Base-by-base conservation (phyloP, 768 basidiomycete genomes). In the Tremella mesenterica region DNA sequence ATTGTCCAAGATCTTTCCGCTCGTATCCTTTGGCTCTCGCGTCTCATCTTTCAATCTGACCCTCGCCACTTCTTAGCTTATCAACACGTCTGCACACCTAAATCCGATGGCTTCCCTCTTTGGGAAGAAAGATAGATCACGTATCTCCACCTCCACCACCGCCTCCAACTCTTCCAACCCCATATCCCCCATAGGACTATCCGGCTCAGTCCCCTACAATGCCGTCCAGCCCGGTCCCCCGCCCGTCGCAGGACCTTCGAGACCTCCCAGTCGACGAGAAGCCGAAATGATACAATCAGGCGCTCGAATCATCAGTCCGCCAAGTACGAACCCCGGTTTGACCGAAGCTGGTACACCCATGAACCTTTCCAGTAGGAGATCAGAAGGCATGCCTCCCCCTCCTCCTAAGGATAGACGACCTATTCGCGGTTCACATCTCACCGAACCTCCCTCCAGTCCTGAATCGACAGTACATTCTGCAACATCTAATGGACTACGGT, bases 321-420 rank as follows among this genome's bases (percentile, higher is more conserved):
- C 65, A 16, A 60, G 36, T 28, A 62, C 63, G 12, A 65, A 65
- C 49, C 57, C 49, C 6, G 29, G 36, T 8, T 50, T 65, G 23
- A 48, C 33, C n/a, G 49, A 31, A 6, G 46, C 47, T 41, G 56
- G 39, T 27, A 50, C 72, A 84, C 81, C 61, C 76, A 83, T 58
- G 65, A 50, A 23, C 76, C 76, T 31, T 69, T 86, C 29, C 77
- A 82, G 23, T 41, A n/a, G 38, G 28, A 56, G 79, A 33, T 81
- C 23, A 31, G 79, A 36, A 72, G 59, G 49, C 80, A 78, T 64
- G 78, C 77, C 47, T 45, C 52, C 43, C 51, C 49, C 44, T 39
- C 80, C 34, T 69, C 70, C 18, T 79, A 81, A 52, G 74, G 38
- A 41, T 16, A 23, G 38, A 8, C 38, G 38, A 18, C 23, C 23